These are phyloP conservation scores for Xylaria polymorpha DNA, from an alignment of 2,329 filamentous ascomycete species.

Conservation along the genomic window DNA sequence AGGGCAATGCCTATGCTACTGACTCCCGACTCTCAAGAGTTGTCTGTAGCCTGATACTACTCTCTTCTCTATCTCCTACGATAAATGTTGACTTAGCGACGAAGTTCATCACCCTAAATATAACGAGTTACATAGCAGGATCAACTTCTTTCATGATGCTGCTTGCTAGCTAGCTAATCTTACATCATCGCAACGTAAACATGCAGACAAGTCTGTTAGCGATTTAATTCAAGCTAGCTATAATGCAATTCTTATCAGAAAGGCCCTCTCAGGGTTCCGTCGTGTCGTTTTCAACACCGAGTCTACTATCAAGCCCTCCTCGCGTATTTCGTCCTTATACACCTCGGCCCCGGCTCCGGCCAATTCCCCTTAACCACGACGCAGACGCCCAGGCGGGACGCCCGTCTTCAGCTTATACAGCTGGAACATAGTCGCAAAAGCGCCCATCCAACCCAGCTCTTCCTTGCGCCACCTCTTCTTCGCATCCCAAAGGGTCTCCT, in stretches of 20 bases:
- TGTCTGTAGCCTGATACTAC: neutral
- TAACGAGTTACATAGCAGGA: too few relatives aligned
- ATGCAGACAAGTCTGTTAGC: neutral
- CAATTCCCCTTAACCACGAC: slow-evolving; percentile 1
- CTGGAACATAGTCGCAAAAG: slow-evolving; percentile 56
- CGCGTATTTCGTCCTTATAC: neutral
- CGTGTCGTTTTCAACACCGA: neutral
- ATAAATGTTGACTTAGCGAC: neutral
- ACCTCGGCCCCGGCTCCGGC: neutral
- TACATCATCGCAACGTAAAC: neutral
- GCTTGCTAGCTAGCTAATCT: neutral
- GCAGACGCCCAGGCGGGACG: slow-evolving; percentile 35
- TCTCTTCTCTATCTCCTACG: neutral
- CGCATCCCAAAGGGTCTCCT: slow-evolving; percentile 21
- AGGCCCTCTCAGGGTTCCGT: neutral
- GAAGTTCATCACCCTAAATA: too few relatives aligned
- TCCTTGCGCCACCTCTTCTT: slow-evolving; percentile 56
- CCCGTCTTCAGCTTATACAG: slow-evolving; percentile 47
- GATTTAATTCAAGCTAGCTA: neutral
- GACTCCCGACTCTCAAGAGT: too few relatives aligned
- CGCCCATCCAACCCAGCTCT: slow-evolving; percentile 61
- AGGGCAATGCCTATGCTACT: too few relatives aligned
- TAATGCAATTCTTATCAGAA: neutral
- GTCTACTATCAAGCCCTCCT: neutral
- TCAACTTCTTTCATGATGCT: neutral